These are phyloP conservation scores for Russula sp. DNA, from an alignment of 768 basidiomycete species.

Conservation along the genomic window DNA sequence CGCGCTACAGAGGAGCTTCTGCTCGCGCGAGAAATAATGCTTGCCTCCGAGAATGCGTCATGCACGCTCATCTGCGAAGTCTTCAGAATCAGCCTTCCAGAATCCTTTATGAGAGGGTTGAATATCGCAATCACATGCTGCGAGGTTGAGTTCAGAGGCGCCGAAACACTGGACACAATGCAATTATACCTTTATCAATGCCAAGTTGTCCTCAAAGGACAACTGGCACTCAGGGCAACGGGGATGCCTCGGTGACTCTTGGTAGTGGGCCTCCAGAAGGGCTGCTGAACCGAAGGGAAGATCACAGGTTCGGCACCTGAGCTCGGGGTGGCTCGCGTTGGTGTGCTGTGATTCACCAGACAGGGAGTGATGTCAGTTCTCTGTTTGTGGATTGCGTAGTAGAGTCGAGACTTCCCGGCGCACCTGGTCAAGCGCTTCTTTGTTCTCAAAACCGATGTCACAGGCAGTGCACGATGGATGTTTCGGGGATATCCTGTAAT, in stretches of 20 bases:
- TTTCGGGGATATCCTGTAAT: constrained; percentile 13
- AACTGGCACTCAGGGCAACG: constrained; percentile 37
- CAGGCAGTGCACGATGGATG: constrained; percentile 16
- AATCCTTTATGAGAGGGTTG: constrained; percentile 18
- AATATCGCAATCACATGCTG: constrained; percentile 21
- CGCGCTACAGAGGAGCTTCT: constrained; percentile 10
- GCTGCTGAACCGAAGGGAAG: constrained; percentile 10
- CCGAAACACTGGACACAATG: background rate
- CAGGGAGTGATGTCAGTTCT: background rate
- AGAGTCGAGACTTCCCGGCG: background rate
- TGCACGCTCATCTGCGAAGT: constrained; percentile 18
- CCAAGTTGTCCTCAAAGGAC: constrained; percentile 35
- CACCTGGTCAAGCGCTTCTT: constrained; percentile 11
- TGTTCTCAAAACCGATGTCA: constrained; percentile 19
- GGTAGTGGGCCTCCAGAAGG: constrained; percentile 15
- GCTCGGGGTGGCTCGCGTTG: constrained; percentile 6
- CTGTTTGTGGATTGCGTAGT: background rate
- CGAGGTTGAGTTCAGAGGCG: background rate
- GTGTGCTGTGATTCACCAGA: constrained; percentile 7
- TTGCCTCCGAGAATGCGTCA: constrained; percentile 4
- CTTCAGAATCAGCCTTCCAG: constrained; percentile 18
- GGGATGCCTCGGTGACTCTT: constrained; percentile 37
- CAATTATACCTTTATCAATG: constrained; percentile 31
- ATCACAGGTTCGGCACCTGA: constrained; percentile 12
- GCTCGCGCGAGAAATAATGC: constrained; percentile 1